A percentile compares a stretch with the other conserved stretches of the same genome.
These are phyloP conservation scores for Pleurotus sapidus DNA, from an alignment of 768 basidiomycete genomes.

Conservation along the genomic window DNA sequence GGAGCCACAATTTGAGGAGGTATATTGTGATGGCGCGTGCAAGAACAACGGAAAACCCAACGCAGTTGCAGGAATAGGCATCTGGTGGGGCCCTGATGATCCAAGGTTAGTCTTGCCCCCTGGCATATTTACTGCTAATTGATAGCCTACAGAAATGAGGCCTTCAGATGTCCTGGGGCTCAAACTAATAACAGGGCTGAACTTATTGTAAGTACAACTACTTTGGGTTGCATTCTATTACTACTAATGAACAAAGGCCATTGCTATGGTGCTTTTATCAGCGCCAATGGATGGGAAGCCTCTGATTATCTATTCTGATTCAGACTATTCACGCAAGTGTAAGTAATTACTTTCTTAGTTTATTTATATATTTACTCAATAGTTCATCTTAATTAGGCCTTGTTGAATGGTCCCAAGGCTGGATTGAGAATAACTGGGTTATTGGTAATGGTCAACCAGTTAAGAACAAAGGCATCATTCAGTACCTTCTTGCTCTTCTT, in stretches of 20 bases:
- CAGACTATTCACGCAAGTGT: constrained; percentile 83
- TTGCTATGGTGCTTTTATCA: constrained; percentile 77
- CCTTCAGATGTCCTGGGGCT: constrained; percentile 77
- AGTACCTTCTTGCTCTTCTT: constrained; percentile 64
- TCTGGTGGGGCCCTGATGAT: constrained; percentile 82
- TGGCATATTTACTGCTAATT: neutral
- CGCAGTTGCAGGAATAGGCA: constrained; percentile 78
- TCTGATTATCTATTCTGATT: constrained; percentile 83
- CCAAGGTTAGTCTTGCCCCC: constrained; percentile 39
- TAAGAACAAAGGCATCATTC: constrained; percentile 72
- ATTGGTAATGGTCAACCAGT: constrained; percentile 51
- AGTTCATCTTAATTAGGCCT: constrained; percentile 47
- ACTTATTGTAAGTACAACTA: constrained; percentile 57
- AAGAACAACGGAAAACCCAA: constrained; percentile 72
- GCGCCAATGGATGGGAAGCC: constrained; percentile 52
- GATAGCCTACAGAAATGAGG: constrained; percentile 58
- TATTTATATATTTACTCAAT: neutral
- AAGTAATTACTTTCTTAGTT: constrained; percentile 10
- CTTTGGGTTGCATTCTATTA: neutral
- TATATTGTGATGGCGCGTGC: constrained; percentile 89
- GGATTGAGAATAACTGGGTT: constrained; percentile 54
- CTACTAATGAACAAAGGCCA: constrained; percentile 52
- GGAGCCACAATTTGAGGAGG: constrained; percentile 34
- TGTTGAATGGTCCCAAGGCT: constrained; percentile 63
- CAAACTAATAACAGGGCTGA: constrained; percentile 92